Percentiles rank a stretch among this genome's conserved stretches.
Evolutionary conservation across 2,329 filamentous ascomycete species (phyloP).

Genomic region (Penicillium sp.): DNA sequence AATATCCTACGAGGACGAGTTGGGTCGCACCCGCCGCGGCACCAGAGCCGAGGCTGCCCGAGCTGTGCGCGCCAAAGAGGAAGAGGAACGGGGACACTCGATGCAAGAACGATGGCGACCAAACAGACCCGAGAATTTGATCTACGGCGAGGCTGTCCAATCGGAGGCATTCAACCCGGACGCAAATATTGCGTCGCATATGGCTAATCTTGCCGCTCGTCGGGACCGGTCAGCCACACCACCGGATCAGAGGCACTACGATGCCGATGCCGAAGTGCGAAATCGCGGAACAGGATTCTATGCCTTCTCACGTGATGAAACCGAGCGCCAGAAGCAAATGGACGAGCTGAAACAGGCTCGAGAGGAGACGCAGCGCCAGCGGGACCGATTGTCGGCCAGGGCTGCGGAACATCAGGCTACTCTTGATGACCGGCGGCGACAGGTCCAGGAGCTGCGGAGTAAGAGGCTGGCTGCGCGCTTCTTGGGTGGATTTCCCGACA

Average conservation of each 20-base stretch:
- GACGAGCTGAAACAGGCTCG: conserved; percentile 65
- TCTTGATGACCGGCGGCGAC: conserved; percentile 1
- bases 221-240: conserved; percentile 78
- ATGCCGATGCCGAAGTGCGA: conserved; percentile 77
- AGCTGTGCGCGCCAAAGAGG: conserved; percentile 55
- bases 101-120: conserved; percentile 37
- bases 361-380: conserved; percentile 52
- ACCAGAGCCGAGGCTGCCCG: conserved; percentile 67
- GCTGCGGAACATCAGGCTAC: conserved; percentile 1
- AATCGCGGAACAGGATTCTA: conserved; percentile 91
- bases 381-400: not conserved
- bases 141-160: conserved; percentile 85
- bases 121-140: conserved; percentile 65
- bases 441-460: conserved; percentile 1
- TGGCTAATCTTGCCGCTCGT: conserved; percentile 74
- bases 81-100: conserved; percentile 19
- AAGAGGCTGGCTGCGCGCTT: not conserved
- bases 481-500: not conserved
- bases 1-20: conserved; percentile 90
- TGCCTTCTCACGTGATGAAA: conserved; percentile 77
- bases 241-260: conserved; percentile 78
- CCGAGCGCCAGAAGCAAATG: conserved; percentile 70
- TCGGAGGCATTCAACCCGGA: conserved; percentile 77
- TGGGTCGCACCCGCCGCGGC: conserved; percentile 74
- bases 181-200: conserved; percentile 60